Conservation (phyloP, 2,329 filamentous ascomycete species). For the Magnaporthiopsis rhizophila region DNA sequence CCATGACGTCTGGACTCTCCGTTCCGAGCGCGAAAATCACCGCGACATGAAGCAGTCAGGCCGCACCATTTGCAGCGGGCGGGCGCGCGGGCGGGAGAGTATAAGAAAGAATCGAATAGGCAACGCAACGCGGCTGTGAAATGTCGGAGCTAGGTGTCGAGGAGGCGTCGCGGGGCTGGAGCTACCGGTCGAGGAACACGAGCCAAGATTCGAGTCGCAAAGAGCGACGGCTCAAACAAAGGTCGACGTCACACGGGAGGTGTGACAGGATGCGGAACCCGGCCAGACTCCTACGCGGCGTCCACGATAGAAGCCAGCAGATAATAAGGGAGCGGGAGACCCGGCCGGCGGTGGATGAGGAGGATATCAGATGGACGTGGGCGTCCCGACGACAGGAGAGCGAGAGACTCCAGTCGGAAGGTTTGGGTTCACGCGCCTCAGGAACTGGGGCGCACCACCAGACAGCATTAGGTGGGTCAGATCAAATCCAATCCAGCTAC, state of each 20-base stretch:
- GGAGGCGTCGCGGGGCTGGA: constrained; percentile 5
- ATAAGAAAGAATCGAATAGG: background rate
- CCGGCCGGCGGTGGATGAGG: background rate
- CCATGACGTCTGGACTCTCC: constrained; percentile 1
- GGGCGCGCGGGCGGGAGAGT: background rate
- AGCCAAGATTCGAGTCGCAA: background rate
- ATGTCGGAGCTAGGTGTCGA: background rate
- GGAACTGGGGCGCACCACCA: background rate
- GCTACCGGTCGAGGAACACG: background rate
- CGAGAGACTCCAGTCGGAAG: background rate
- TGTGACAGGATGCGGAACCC: background rate
- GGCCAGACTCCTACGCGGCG: background rate
- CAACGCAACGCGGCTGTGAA: background rate
- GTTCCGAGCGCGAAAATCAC: constrained; percentile 4
- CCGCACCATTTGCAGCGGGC: background rate
- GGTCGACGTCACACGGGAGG: background rate
- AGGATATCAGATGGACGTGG: background rate
- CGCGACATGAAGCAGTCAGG: background rate
- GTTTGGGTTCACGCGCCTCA: background rate
- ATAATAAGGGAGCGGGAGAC: background rate
- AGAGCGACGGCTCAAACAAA: background rate
- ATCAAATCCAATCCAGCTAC: background rate
- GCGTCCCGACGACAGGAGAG: background rate
- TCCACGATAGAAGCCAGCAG: background rate
- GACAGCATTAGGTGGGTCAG: background rate